A percentile compares a stretch with the other conserved stretches of the same genome.
Evolutionary conservation across 2,329 filamentous ascomycete species (phyloP).

Genomic region (Beauveria scarabaeidicola): DNA sequence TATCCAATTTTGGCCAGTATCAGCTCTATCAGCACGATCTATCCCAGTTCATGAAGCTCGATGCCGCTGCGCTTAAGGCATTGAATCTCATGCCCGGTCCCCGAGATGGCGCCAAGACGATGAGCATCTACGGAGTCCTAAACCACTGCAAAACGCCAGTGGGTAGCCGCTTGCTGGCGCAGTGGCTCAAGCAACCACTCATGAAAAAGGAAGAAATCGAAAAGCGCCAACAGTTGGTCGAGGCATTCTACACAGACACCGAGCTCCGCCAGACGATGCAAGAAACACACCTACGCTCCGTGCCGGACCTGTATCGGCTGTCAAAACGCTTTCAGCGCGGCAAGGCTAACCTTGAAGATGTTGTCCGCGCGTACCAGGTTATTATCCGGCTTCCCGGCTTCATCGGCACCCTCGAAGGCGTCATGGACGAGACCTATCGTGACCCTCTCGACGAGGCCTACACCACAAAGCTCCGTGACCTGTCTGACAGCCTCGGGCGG

Average conservation of each 20-base stretch:
- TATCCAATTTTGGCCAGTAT: slow-evolving; percentile 94
- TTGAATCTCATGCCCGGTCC: slow-evolving; percentile 96
- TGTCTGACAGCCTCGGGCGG: slow-evolving; percentile 71
- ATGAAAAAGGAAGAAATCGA: slow-evolving; percentile 89
- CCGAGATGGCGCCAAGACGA: slow-evolving; percentile 89
- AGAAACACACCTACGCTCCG: slow-evolving; percentile 85
- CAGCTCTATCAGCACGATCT: slow-evolving; percentile 96
- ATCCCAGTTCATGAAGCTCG: slow-evolving; percentile 96
- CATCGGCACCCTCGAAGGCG: slow-evolving; percentile 76
- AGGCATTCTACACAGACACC: slow-evolving; percentile 88
- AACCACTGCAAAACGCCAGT: slow-evolving; percentile 98
- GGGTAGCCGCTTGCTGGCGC: slow-evolving; percentile 78
- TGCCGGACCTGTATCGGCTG: slow-evolving; percentile 88
- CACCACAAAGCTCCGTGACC: slow-evolving; percentile 69
- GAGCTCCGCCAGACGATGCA: slow-evolving; percentile 93
- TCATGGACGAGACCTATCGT: slow-evolving; percentile 93
- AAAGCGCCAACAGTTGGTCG: slow-evolving; percentile 84
- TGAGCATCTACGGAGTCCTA: slow-evolving; percentile 89
- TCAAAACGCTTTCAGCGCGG: slow-evolving; percentile 92
- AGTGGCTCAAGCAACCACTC: slow-evolving; percentile 95
- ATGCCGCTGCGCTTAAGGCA: slow-evolving; percentile 86
- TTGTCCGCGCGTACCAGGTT: slow-evolving; percentile 91
- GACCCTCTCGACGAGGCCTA: slow-evolving; percentile 81
- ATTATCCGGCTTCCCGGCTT: slow-evolving; percentile 87
- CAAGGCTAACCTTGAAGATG: slow-evolving; percentile 86